phyloP scores from a whole-genome alignment of 2,329 filamentous ascomycete species.

The Trichothecium roseum region DNA sequence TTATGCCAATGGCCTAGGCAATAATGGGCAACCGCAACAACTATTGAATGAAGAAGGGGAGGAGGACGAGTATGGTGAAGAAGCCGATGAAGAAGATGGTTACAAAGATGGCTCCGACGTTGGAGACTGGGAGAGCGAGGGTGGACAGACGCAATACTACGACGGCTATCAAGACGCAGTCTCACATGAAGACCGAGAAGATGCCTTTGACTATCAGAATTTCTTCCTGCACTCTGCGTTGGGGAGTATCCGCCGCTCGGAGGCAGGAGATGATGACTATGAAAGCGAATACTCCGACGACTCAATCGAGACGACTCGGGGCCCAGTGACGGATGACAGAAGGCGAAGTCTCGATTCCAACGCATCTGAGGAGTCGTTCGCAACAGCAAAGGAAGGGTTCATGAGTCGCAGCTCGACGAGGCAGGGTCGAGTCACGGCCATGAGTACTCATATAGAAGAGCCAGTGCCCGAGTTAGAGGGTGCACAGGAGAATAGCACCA shows the following conservation, averaged over 20 bases:
- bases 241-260: slow-evolving; percentile 48
- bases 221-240: slow-evolving; percentile 92
- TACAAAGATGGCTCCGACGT: slow-evolving; percentile 13
- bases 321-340: slow-evolving; percentile 21
- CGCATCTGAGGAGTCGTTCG: slow-evolving; percentile 44
- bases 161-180: slow-evolving; percentile 48
- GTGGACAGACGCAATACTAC: slow-evolving; percentile 53
- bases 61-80: slow-evolving; percentile 7
- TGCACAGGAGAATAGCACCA: too few relatives aligned
- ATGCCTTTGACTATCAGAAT: slow-evolving; percentile 93
- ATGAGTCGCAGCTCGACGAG: slow-evolving; percentile 24
- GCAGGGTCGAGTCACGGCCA: too few relatives aligned
- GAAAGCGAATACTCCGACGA: slow-evolving; percentile 48
- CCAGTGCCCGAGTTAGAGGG: too few relatives aligned
- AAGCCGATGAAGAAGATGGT: slow-evolving; percentile 7
- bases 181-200: slow-evolving; percentile 85
- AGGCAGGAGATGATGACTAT: slow-evolving; percentile 25
- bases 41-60: background rate
- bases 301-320: slow-evolving; percentile 52
- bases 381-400: slow-evolving; percentile 42
- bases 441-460: too few relatives aligned
- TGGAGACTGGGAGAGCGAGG: slow-evolving; percentile 45
- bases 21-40: background rate
- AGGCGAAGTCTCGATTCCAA: slow-evolving; percentile 37
- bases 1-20: too few relatives aligned